Evolutionary conservation across 2,329 filamentous ascomycete genomes (phyloP), one percentile per base, ranked within the genome.

Genomic region (Aspergillus fumigatiaffinis): DNA sequence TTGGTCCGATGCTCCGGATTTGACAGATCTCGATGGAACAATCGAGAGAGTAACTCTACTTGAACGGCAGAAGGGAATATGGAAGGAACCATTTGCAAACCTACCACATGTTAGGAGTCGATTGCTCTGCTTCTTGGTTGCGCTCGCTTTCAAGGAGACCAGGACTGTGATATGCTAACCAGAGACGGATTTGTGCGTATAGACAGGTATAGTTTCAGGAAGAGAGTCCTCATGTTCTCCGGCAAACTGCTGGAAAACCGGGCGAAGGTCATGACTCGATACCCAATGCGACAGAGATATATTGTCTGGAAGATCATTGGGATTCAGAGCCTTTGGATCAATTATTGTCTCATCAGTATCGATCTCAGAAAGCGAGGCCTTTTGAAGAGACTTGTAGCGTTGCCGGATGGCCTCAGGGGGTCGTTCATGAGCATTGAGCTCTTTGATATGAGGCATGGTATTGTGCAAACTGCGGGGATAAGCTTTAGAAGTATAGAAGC

Each of bases 1-100:
- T 97, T 99, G 53, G 92, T 97, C 68, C 89, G 84, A 71, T 97
- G 92, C 3, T 78, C 71, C 3, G 86, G 84, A 62, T 89, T 84
- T 59, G 86, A 86, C 17, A 96, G 83, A 71, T 96, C 89, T 52
- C 84, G 83, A 74, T 95, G 90, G 29, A 97, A 79, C 60, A 96
- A 82, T 54, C 84, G 85, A 48, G 85, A 84, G 4, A 97, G 81
- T 2, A 97, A 80, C 41, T 79, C 76, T 58, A 81, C 77, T 71
- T 99, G 94, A 14, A 90, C 79, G 5, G 77, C 67, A 17, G 84
- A 81, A 4, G 92, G 87, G 9, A 97, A 76, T 8, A 97, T 78
- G 26, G 83, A 82, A 12, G 92, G 92, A 2, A 92, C 77, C 53
- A 97, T 83, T 55, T 89, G 81, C 9, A 99, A 84, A 60, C 93